Evolutionary conservation across 768 basidiomycete species (phyloP).

Genomic region (Calocera viscosa): DNA sequence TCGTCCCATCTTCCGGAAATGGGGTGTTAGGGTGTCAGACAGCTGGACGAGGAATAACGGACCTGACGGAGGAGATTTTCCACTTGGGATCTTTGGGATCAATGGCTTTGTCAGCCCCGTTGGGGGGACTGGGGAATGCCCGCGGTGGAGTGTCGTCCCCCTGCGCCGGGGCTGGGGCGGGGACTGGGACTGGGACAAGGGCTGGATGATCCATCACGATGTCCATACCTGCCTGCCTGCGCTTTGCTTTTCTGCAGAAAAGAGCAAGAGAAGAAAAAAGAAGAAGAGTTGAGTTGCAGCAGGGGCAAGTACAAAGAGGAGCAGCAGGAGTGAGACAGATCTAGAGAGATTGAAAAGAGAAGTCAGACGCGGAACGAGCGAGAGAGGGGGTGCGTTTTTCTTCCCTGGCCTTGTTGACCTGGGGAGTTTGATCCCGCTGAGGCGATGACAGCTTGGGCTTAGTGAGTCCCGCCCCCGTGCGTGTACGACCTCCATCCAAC

Average conservation of each 20-base stretch:
- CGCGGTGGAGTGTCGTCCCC: not conserved
- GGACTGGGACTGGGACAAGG: too few relatives aligned
- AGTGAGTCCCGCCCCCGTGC: too few relatives aligned
- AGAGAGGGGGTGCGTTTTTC: not conserved
- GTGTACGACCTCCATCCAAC: too few relatives aligned
- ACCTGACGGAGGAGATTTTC: constrained; percentile 1
- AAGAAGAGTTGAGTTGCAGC: too few relatives aligned
- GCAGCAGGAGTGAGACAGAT: not conserved
- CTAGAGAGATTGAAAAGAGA: not conserved
- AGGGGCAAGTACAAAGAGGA: not conserved
- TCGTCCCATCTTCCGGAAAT: constrained; percentile 8
- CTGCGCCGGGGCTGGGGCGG: too few relatives aligned
- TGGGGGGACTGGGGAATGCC: not conserved
- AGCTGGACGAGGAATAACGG: too few relatives aligned
- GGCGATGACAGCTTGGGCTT: not conserved
- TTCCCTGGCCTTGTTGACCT: constrained; percentile 6
- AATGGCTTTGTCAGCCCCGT: not conserved
- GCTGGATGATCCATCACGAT: not conserved
- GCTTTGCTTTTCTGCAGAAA: not conserved
- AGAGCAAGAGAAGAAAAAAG: not conserved
- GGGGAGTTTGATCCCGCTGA: not conserved
- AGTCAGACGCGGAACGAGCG: not conserved
- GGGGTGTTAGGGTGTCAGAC: too few relatives aligned
- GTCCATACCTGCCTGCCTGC: not conserved
- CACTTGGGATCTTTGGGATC: not conserved